Evolutionary conservation across 768 basidiomycete genomes (phyloP).

Genomic region (Phanerochaete carnosa): DNA sequence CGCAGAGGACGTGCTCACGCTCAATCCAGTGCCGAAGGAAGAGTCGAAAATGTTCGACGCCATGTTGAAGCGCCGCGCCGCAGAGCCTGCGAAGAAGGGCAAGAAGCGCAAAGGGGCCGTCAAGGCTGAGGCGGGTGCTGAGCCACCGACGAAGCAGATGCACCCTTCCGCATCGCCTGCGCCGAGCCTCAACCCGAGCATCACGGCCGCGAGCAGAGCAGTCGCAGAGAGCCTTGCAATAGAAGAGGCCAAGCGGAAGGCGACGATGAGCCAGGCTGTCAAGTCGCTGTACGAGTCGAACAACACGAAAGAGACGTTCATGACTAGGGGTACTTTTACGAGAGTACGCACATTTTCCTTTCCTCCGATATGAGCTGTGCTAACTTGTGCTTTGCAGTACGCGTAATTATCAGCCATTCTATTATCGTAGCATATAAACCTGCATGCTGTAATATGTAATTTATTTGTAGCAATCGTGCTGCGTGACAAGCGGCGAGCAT

Average conservation of each 20-base stretch:
- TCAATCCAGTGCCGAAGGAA: constrained; percentile 74
- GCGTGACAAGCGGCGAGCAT: neutral
- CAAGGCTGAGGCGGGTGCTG: constrained; percentile 27
- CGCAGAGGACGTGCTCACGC: constrained; percentile 47
- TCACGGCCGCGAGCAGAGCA: constrained; percentile 58
- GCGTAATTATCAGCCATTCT: constrained; percentile 14
- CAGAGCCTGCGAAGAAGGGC: constrained; percentile 47
- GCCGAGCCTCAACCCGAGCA: constrained; percentile 48
- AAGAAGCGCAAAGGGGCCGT: constrained; percentile 54
- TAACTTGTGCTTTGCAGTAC: constrained; percentile 14
- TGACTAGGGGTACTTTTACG: constrained; percentile 90
- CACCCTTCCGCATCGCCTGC: constrained; percentile 25
- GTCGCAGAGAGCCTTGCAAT: constrained; percentile 69
- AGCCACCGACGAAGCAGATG: constrained; percentile 42
- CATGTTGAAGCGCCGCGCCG: constrained; percentile 57
- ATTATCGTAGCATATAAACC: constrained; percentile 2
- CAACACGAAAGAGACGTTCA: constrained; percentile 78
- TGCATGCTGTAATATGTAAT: constrained; percentile 6
- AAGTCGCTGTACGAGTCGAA: constrained; percentile 72
- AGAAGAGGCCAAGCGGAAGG: constrained; percentile 83
- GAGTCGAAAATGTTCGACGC: constrained; percentile 51
- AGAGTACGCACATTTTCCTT: constrained; percentile 52
- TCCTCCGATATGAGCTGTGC: neutral
- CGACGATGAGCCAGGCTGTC: constrained; percentile 82
- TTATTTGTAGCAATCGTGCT: neutral